Evolutionary conservation across 1,139 yeast species (phyloP), one percentile per base, ranked within the genome.

Genomic region (Suhomyces bolitotheri): DNA sequence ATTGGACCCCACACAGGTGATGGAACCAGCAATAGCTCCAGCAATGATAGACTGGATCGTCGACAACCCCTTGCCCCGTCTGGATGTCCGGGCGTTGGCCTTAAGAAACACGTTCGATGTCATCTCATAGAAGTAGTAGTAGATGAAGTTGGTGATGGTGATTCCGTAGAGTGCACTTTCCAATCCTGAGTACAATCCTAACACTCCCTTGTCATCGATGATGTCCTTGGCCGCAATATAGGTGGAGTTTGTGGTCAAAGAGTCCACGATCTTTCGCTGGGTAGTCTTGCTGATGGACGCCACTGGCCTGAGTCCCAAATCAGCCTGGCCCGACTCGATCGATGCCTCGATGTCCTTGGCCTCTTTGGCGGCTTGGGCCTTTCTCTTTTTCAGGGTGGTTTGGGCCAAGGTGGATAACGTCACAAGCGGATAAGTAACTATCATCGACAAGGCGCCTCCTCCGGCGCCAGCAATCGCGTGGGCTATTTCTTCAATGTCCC

Each of bases 381-480:
- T 51, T 50, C 70, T 64, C 48, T 71, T 65, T 50, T 67, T 68
- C 39, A 73, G 71, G 19, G 63, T 56, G 23, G 95, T 81, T 58
- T 88, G 96, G 7, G 95, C 94, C 36, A 85, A 73, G 1, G 96
- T 87, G 3, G 95, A 82, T 40, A 87, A 64, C 2, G 95, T 84
- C 41, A 86, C 88, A 50, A 88, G 66, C 8, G 97, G 96, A 54
- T 88, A 86, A 2, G 96, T 86, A 28, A 84, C 81, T 2, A 83
- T 74, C 82, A 88, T 84, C 7, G 95, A 78, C 29, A 87, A 73
- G 26, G 94, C 89, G 15, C 97, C 97, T 23, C 96, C 96, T 9
- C 92, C 84, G 32, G 96, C 95, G 10, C 97, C 97, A 9, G 96
- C 86, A 15, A 89, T 62, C 11, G 96, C 96, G 54, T 89, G 96